Conservation (phyloP, 192 early-diverging fungal genomes). For the Pilobolus umbonatus region DNA sequence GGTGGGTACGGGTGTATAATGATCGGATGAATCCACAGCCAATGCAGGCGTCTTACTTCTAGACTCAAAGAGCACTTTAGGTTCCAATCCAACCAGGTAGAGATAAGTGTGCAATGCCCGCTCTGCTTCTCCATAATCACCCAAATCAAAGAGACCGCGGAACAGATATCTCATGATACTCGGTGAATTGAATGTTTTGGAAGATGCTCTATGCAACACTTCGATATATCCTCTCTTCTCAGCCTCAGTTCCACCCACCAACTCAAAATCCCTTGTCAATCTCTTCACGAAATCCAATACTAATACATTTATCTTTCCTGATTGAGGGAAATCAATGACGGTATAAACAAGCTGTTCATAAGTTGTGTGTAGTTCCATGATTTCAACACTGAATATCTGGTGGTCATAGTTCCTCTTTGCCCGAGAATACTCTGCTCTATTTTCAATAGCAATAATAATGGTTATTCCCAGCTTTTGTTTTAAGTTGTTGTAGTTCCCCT, state of each 20-base stretch:
- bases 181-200: conserved; percentile 70
- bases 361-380: conserved; percentile 47
- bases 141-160: conserved; percentile 46
- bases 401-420: conserved; percentile 1
- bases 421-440: background rate
- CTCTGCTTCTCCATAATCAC: conserved; percentile 72
- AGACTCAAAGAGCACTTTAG: conserved; percentile 9
- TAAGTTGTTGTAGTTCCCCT: no score
- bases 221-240: conserved; percentile 57
- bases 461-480: no score
- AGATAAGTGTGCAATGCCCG: conserved; percentile 61
- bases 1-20: conserved; percentile 8
- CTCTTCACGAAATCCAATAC: conserved; percentile 59
- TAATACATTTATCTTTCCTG: conserved; percentile 49
- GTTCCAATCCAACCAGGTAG: conserved; percentile 40
- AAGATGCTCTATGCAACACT: conserved; percentile 53
- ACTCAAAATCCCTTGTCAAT: conserved; percentile 52
- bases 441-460: background rate
- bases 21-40: conserved; percentile 5
- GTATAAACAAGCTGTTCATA: conserved; percentile 58
- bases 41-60: conserved; percentile 6
- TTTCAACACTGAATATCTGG: conserved; percentile 39
- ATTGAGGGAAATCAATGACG: conserved; percentile 53
- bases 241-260: conserved; percentile 43
- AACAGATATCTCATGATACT: conserved; percentile 59